phyloP scores from a whole-genome alignment of 768 basidiomycete genomes.

The Termitomyces sp. region DNA sequence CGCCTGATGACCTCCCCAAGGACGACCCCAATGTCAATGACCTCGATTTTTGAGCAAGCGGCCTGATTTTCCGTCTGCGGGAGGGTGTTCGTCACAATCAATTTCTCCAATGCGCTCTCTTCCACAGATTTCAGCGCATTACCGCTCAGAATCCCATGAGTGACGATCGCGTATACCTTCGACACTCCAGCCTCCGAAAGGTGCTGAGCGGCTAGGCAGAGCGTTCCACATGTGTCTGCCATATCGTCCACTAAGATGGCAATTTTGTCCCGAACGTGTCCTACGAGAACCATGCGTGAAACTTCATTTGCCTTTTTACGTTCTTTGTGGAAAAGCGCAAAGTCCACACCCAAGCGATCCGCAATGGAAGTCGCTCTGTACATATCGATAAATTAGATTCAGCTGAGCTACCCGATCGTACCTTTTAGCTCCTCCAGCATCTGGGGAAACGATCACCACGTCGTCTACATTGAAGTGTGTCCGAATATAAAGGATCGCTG shows the following conservation, averaged over 20 bases:
- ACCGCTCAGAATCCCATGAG: conserved; percentile 93
- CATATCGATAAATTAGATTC: conserved; percentile 8
- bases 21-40: conserved; percentile 91
- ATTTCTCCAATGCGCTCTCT: conserved; percentile 76
- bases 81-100: conserved; percentile 98
- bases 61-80: conserved; percentile 80
- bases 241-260: conserved; percentile 98
- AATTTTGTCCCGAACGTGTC: conserved; percentile 85
- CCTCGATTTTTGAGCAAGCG: conserved; percentile 76
- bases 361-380: conserved; percentile 94
- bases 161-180: conserved; percentile 88
- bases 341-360: conserved; percentile 92
- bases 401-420: conserved; percentile 28
- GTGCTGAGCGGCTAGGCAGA: conserved; percentile 86
- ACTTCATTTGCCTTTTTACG: conserved; percentile 95
- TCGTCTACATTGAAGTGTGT: conserved; percentile 80
- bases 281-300: conserved; percentile 93
- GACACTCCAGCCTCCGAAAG: conserved; percentile 84
- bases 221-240: conserved; percentile 95
- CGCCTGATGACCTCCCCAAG: conserved; percentile 94
- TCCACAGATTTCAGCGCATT: conserved; percentile 74
- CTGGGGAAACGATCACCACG: conserved; percentile 94
- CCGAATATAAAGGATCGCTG: conserved; percentile 91
- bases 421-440: conserved; percentile 98
- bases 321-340: conserved; percentile 99